Evolutionary conservation across 371 early-diverging fungal species (phyloP).

Genomic region (Nematocida sp.): DNA sequence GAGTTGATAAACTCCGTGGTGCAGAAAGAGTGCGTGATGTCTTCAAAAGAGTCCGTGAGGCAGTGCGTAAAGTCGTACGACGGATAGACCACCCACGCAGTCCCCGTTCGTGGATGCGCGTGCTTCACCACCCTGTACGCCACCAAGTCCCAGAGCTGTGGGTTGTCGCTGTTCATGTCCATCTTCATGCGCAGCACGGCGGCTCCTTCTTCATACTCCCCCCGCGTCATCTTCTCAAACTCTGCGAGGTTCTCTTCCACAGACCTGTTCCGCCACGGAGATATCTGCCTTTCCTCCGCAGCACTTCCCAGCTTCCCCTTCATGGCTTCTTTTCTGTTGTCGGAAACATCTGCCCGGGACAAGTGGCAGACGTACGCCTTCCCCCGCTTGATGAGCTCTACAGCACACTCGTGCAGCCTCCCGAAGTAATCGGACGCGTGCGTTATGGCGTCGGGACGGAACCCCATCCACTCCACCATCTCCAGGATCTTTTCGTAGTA

Average conservation of each 20-base stretch:
- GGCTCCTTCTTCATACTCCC: constrained; percentile 81
- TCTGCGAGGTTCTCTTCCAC: constrained; percentile 79
- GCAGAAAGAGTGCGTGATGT: constrained; percentile 98
- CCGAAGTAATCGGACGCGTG: constrained; percentile 90
- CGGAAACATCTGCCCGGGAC: constrained; percentile 81
- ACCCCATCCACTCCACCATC: constrained; percentile 91
- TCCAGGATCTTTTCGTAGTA: constrained; percentile 90
- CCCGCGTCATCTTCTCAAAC: constrained; percentile 92
- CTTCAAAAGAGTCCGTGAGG: constrained; percentile 93
- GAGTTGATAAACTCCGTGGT: constrained; percentile 89
- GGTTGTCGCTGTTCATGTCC: constrained; percentile 85
- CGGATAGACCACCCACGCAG: constrained; percentile 91
- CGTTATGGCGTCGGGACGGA: constrained; percentile 80
- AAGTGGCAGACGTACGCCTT: constrained; percentile 94
- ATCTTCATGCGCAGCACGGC: constrained; percentile 95
- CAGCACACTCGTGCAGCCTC: constrained; percentile 58
- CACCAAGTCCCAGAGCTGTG: constrained; percentile 95
- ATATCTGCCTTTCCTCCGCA: constrained; percentile 57
- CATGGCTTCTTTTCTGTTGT: constrained; percentile 69
- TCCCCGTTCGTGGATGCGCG: constrained; percentile 76
- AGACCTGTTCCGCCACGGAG: constrained; percentile 82
- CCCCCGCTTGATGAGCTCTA: constrained; percentile 75
- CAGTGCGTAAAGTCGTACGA: constrained; percentile 99
- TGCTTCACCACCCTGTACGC: constrained; percentile 87
- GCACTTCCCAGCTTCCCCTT: constrained; percentile 26